Conservation (phyloP, 345 rosid genomes). For the Lepidium aucheri region DNA sequence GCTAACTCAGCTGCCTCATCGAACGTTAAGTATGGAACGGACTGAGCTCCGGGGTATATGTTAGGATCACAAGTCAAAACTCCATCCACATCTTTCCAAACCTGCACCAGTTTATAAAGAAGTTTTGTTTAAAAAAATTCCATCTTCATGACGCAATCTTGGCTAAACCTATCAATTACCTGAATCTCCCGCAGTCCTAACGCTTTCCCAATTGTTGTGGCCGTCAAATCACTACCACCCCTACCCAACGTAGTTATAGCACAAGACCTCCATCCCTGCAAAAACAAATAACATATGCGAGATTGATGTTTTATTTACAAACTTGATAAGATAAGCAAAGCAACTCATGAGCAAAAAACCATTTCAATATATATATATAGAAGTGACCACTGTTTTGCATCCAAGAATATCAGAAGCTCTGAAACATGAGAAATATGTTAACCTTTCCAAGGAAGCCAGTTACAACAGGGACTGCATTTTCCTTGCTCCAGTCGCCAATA, state of each 20-base stretch:
- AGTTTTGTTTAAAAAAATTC: neutral
- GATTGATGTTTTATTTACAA: neutral
- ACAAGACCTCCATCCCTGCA: slow-evolving; percentile 80
- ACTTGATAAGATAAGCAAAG: neutral
- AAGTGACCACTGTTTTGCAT: neutral
- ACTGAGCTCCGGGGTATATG: slow-evolving; percentile 54
- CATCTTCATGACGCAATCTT: neutral
- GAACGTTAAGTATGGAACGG: slow-evolving; percentile 82
- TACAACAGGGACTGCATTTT: slow-evolving; percentile 79
- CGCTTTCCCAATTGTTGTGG: slow-evolving; percentile 93
- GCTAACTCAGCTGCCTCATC: slow-evolving; percentile 99
- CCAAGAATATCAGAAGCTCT: neutral
- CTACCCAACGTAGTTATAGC: slow-evolving; percentile 88
- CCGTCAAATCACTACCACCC: slow-evolving; percentile 95
- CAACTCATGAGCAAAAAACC: neutral
- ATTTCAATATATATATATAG: neutral
- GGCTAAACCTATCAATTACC: slow-evolving; percentile 35
- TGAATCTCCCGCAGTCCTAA: slow-evolving; percentile 83
- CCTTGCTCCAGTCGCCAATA: slow-evolving; percentile 53
- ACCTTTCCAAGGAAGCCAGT: slow-evolving; percentile 97
- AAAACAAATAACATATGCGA: neutral
- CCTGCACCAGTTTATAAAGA: slow-evolving; percentile 31
- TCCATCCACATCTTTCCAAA: slow-evolving; percentile 98
- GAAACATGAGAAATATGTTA: neutral
- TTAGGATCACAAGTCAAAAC: slow-evolving; percentile 93